Base-by-base conservation (phyloP, 805 yeast species). In the Candida orba region DNA sequence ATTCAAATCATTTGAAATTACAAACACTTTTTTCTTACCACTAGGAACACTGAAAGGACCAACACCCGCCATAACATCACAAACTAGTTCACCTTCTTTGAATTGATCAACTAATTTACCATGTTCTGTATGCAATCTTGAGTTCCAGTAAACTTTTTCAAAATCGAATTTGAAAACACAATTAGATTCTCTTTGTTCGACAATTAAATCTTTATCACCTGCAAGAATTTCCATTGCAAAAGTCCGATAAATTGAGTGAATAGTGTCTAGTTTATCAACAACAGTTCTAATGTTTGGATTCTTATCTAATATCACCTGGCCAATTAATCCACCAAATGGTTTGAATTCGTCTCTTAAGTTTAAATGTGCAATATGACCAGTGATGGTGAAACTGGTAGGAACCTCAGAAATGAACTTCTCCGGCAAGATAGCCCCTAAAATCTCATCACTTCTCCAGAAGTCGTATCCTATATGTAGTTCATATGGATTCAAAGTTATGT, bases 21-120 rank as follows among this genome's bases (percentile, higher is more conserved):
- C 95, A 41, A 90, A 60, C 10, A 81, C 84, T 14, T 75, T 75
- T 48, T 83, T 86, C 62, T 84, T 88, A 13, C 90, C 98, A 1
- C 97, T 95, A 0, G 99, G 99, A 1, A 93, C 78, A 2, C 95
- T 91, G 68, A 95, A 93, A 5, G 99, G 99, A 0, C 99, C 99
- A 2, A 93, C 98, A 38, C 99, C 99, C 1, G 96, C 98, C 78
- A 95, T 86, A 0, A 89, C 97, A 67, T 93, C 99, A 55, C 88
- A 87, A 0, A 95, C 84, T 7, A 88, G 84, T 46, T 83, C 84
- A 9, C 84, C 83, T 4, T 76, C 69, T 35, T 74, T 54, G 54
- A 85, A 83, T 33, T 65, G 58, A 2, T 65, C 59, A 4, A 93
- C 82, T 36, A 93, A 65, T 46, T 98, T 70, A 38, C 80, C 91